A percentile compares a stretch with the other conserved stretches of the same genome.
Conservation (phyloP, 352 stramenopile species). For the Pythium rhizo-oryzae region DNA sequence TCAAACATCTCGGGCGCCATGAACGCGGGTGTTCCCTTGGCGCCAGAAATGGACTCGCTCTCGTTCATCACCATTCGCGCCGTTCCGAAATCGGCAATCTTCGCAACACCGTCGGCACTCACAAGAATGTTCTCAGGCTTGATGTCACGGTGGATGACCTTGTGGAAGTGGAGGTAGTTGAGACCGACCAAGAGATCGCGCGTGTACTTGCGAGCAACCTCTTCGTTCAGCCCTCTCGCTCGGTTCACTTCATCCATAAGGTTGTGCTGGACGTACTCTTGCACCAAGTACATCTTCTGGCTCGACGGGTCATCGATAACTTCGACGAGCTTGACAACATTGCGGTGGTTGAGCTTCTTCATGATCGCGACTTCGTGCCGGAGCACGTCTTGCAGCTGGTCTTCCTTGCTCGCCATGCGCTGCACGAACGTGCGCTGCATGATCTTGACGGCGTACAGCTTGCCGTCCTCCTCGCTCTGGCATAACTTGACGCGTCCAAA, state of each 20-base stretch:
- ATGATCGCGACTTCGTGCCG: conserved; percentile 95
- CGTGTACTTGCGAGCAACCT: conserved; percentile 85
- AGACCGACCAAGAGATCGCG: conserved; percentile 88
- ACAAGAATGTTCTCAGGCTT: conserved; percentile 98
- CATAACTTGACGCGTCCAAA: conserved; percentile 90
- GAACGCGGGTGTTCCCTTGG: conserved; percentile 88
- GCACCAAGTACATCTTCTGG: conserved; percentile 95
- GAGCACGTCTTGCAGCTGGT: conserved; percentile 82
- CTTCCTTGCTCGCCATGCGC: conserved; percentile 85
- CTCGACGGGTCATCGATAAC: conserved; percentile 94
- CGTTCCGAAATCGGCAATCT: conserved; percentile 91
- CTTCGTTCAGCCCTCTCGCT: conserved; percentile 61
- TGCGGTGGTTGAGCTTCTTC: conserved; percentile 94
- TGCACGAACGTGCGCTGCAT: conserved; percentile 92
- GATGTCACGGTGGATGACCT: conserved; percentile 96
- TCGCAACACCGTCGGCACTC: conserved; percentile 79
- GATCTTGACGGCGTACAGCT: conserved; percentile 90
- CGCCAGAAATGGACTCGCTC: conserved; percentile 80
- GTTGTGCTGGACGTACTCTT: conserved; percentile 94
- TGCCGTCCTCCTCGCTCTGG: conserved; percentile 74
- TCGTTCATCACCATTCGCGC: conserved; percentile 92
- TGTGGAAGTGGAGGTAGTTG: conserved; percentile 94
- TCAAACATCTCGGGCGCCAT: conserved; percentile 94
- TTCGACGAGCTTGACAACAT: conserved; percentile 94
- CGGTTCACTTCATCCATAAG: conserved; percentile 90